phyloP scores from a whole-genome alignment of 805 yeast species.

The Blastobotrys parvus region DNA sequence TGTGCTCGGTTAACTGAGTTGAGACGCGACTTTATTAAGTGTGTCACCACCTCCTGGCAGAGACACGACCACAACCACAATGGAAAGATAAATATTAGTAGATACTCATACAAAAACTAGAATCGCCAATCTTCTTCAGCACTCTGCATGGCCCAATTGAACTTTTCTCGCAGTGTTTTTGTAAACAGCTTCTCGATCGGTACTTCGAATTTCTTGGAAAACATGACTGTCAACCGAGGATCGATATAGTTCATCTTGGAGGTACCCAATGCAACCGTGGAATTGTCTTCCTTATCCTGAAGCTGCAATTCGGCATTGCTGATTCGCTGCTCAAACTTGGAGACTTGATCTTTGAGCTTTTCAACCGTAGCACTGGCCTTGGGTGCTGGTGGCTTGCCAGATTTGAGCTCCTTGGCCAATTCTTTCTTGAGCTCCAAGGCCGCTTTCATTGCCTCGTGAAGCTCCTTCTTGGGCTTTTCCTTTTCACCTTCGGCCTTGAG shows the following conservation, averaged over 20 bases:
- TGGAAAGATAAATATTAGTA: too few relatives aligned
- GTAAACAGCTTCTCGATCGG: conserved; percentile 91
- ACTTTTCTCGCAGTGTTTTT: conserved; percentile 84
- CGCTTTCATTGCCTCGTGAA: conserved; percentile 49
- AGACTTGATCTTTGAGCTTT: conserved; percentile 63
- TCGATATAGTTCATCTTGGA: conserved; percentile 93
- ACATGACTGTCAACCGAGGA: conserved; percentile 84
- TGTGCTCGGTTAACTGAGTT: too few relatives aligned
- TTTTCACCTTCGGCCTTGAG: conserved; percentile 48
- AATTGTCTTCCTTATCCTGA: conserved; percentile 89
- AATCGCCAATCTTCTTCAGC: conserved; percentile 85
- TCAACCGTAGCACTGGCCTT: conserved; percentile 49
- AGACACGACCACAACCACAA: too few relatives aligned
- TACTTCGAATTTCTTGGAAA: conserved; percentile 74
- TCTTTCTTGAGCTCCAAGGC: conserved; percentile 32
- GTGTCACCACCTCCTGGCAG: too few relatives aligned
- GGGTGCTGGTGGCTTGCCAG: conserved; percentile 45
- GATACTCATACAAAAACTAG: too few relatives aligned
- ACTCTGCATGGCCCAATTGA: conserved; percentile 92
- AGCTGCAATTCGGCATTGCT: conserved; percentile 60
- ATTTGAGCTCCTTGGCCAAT: conserved; percentile 48
- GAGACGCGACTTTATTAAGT: too few relatives aligned
- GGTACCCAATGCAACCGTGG: conserved; percentile 87
- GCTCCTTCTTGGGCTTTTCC: conserved; percentile 43
- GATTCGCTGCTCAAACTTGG: conserved; percentile 63